Evolutionary conservation across 352 stramenopile species (phyloP).

Genomic region (Phytophthora tubulina): DNA sequence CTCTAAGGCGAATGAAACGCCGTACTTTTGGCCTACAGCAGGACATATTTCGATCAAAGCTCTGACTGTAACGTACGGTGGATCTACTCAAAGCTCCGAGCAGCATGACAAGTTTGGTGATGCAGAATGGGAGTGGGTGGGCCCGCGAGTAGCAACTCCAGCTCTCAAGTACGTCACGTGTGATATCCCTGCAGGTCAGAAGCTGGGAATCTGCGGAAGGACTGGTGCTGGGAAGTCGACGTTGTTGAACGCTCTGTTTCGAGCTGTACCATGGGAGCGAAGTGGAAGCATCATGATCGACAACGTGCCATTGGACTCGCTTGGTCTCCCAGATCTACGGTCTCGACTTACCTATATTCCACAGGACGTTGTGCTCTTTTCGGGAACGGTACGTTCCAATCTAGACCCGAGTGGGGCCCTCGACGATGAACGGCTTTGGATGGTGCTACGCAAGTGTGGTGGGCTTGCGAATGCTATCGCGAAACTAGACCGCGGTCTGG

Average conservation of each 20-base stretch:
- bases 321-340: conserved; percentile 76
- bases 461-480: conserved; percentile 57
- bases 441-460: conserved; percentile 54
- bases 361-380: conserved; percentile 86
- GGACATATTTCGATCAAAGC: conserved; percentile 64
- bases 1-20: conserved; percentile 20
- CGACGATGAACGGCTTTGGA: conserved; percentile 71
- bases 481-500: conserved; percentile 55
- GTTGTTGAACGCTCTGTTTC: conserved; percentile 86
- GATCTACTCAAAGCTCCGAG: conserved; percentile 2
- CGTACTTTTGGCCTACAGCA: conserved; percentile 45
- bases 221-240: conserved; percentile 93
- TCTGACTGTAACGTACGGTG: conserved; percentile 55
- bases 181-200: conserved; percentile 61
- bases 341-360: conserved; percentile 84
- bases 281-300: conserved; percentile 79
- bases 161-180: conserved; percentile 62
- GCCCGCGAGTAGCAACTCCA: conserved; percentile 26
- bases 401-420: conserved; percentile 68
- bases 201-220: conserved; percentile 87
- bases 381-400: conserved; percentile 85
- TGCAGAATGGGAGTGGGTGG: conserved; percentile 35
- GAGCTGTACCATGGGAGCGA: conserved; percentile 61
- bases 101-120: conserved; percentile 26
- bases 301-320: conserved; percentile 61